These are phyloP conservation scores for Penicillium crystallinum DNA, from an alignment of 495 filamentous ascomycete genomes.

Conservation along the genomic window DNA sequence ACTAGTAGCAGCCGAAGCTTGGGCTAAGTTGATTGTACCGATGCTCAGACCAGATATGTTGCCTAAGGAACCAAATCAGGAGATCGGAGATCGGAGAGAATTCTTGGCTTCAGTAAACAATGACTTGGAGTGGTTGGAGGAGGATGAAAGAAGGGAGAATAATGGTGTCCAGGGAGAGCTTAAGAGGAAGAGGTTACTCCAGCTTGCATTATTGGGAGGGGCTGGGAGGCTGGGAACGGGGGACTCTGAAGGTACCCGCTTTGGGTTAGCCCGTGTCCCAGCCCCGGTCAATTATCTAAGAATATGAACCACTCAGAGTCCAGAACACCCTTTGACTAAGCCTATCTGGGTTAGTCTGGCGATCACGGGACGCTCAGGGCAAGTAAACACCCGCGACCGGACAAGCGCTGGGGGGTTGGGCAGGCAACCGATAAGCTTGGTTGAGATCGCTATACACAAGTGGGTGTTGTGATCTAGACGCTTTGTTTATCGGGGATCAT, in stretches of 20 bases:
- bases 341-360: slow-evolving; percentile 25
- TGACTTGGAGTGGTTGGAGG: background rate
- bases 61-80: slow-evolving; percentile 1
- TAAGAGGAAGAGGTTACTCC: slow-evolving; percentile 20
- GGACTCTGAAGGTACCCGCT: slow-evolving; percentile 21
- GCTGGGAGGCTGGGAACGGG: slow-evolving; percentile 41
- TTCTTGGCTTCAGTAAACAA: background rate
- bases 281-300: slow-evolving; percentile 26
- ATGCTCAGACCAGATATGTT: slow-evolving; percentile 1
- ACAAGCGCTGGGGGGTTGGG: slow-evolving; percentile 13
- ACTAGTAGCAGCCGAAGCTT: background rate
- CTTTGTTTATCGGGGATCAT: too few species aligned
- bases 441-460: too few species aligned
- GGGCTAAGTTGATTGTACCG: background rate
- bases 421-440: slow-evolving; percentile 25
- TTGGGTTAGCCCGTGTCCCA: slow-evolving; percentile 19
- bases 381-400: slow-evolving; percentile 36
- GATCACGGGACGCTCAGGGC: slow-evolving; percentile 28
- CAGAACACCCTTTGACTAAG: slow-evolving; percentile 9
- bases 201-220: slow-evolving; percentile 20
- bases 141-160: slow-evolving; percentile 11
- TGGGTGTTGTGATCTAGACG: too few species aligned
- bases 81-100: background rate
- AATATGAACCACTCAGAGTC: slow-evolving; percentile 13
- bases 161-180: slow-evolving; percentile 16